A percentile compares a stretch with the other conserved stretches of the same genome.
Conservation (phyloP, 192 early-diverging fungal genomes). For the Tieghemiomyces parasiticus region DNA sequence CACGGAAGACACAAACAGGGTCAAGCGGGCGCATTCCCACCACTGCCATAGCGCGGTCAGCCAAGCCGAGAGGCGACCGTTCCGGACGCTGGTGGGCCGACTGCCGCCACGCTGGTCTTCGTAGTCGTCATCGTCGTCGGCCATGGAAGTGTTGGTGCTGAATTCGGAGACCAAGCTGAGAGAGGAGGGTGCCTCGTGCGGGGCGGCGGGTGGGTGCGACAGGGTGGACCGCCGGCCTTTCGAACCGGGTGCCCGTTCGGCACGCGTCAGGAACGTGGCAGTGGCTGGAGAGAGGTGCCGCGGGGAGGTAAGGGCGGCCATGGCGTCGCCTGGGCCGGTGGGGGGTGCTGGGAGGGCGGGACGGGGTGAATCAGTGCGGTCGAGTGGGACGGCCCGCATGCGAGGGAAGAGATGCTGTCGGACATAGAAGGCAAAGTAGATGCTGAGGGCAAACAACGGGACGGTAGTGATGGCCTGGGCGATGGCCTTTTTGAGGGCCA, state of each 20-base stretch:
- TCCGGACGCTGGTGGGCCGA: neutral
- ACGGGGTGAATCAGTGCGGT: too few species aligned
- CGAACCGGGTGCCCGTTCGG: neutral
- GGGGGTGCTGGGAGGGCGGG: neutral
- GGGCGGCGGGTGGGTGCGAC: too few species aligned
- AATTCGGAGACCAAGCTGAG: too few species aligned
- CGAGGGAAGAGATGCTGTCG: slow-evolving; percentile 5
- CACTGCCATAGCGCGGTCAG: neutral
- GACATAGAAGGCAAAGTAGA: neutral
- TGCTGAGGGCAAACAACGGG: neutral
- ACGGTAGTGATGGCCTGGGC: neutral
- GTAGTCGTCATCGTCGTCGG: neutral
- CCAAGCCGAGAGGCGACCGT: slow-evolving; percentile 3
- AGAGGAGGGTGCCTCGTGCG: too few species aligned
- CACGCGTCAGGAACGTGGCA: neutral
- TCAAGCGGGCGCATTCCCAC: neutral
- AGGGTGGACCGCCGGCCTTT: neutral
- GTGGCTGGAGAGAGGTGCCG: neutral
- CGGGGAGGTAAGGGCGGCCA: too few species aligned
- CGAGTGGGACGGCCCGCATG: neutral
- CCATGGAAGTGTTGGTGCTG: neutral
- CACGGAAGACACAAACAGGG: neutral
- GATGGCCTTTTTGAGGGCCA: slow-evolving; percentile 30
- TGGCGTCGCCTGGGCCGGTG: neutral
- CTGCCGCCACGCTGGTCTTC: too few species aligned